Base-by-base conservation (phyloP, 2,329 filamentous ascomycete species). In the Neofusicoccum umdonicola region DNA sequence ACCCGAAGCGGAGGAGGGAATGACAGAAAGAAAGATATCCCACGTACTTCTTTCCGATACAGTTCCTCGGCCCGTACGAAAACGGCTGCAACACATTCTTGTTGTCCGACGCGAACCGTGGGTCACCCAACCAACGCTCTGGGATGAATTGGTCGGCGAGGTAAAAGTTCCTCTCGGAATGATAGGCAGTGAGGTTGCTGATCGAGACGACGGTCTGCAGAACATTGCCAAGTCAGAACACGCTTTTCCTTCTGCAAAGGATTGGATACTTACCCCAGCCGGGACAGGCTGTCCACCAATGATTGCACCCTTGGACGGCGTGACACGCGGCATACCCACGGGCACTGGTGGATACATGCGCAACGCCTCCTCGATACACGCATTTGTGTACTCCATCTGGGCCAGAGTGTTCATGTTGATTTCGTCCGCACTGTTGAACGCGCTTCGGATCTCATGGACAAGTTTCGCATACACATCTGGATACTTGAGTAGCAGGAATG, bases 81-180 rank as follows among this genome's bases (percentile, higher is more conserved):
- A 84, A 84, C 0, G 80, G 72, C 22, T 82, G 76, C 12, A 81
- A 65, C n/a, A 71, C 78, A 5, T 68, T 69, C 44, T 71, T 74
- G 27, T 76, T 69, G 39, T 77, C 74, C n/a, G 68, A 66, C 0
- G 66, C 69, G 17, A 69, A 78, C 2, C 63, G n/a, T 62, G 54
- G 44, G 66, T 66, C 35, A 69, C 68, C 0, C 2, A 79, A 62
- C 79, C 79, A 82, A 31, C 80, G 72, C 61, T 81, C 77, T 3
- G 80, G 80, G 4, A 72, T 66, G 63, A 79, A 83, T 7, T 68
- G 64, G 6, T 72, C 57, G 0, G 79, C 71, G n/a, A 75, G 66
- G 27, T 69, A 68, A 66, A 80, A 81, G 57, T 79, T 75, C 2
- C 57, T 65, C 4, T 58, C 19, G 11, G 57, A 57, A 34, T 51